Base-by-base conservation (phyloP, 1,139 yeast genomes). In the Candida mesenterica region DNA sequence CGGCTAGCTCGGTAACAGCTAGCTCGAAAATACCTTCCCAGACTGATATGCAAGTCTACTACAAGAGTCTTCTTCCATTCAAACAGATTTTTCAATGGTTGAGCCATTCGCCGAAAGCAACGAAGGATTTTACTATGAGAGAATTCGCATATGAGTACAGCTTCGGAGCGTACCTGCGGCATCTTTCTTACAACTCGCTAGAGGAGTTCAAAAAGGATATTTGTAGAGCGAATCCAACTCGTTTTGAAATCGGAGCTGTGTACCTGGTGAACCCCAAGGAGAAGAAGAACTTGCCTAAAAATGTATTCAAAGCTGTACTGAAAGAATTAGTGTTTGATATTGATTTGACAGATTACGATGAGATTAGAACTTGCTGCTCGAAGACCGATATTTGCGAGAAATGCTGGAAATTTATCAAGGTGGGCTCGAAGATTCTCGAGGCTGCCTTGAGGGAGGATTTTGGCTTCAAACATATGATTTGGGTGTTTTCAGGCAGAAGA, bases 401-500 rank as follows among this genome's bases (percentile, higher is more conserved):
- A 57, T 92, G 99, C 66, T 92, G 99, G 99, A 82, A 78, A 44
- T 92, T 89, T 54, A 87, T 92, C 44, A 80, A 86, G n/a, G 79
- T 89, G 16, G 96, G 97, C 2, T 77, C 90, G 39, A 74, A 79
- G 49, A 78, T 90, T 30, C 65, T 94, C 41, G 89, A 86, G 40
- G 54, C 62, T 1, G 83, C 95, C 0, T 66, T 92, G 38, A 66
- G 77, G 38, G 87, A 88, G 33, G 98, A 92, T 59, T 92, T 94
- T 62, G 97, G 97, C 1, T 90, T 88, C 59, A 65, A 80, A 38
- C 82, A 88, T 57, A 67, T 89, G 54, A 68, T 92, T 31, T 92
- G 98, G 98, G 96, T 92, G 3, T 92, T 88, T 56, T 88, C 97
- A 0, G 99, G 99, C 32, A 82, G 99, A 68, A 85, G 99, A 74